Base-by-base conservation (phyloP, 176 grass and related monocot species). In the Carex littledalei region DNA sequence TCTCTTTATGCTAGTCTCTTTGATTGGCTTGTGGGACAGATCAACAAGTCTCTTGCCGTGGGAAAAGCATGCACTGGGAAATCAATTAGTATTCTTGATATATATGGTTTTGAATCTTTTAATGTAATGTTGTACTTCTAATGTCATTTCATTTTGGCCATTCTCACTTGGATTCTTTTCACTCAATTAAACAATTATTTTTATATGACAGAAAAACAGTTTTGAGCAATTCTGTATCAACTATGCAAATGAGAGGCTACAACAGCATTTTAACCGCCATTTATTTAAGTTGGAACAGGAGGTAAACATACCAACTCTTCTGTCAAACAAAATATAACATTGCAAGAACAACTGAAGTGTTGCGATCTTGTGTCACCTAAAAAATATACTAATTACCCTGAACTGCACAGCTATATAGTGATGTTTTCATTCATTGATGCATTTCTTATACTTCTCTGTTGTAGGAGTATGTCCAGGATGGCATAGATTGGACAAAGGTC, bases 211-310 rank as follows among this genome's bases (percentile, higher is more conserved):
- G 96, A 99, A 90, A 85, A 99, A 99, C 63, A 99, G 96, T 78
- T 99, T 99, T 80, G 96, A 99, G 90, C 96, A 99, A 79, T 99
- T 99, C 82, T 99, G 96, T 83, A 99, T 99, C 80, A 99, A 99
- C 81, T 99, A 95, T 89, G 96, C 96, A 39, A 99, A 99, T 80
- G 96, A 99, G 85, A 95, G 96, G 85, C 83, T 99, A 29, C 96
- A 99, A 53, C 96, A 99, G 84, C 93, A 99, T 92, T 99, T 99
- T 87, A 99, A 99, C 47, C 93, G 96, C 57, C 96, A 99, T 87
- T 83, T 99, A 90, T 99, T 99, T 90, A 99, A 99, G 88, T 88
- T 99, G 20, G 96, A 99, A 69, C 96, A 99, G 80, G 96, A 99
- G 87, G 81, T 83, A 69, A 83, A 57, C 13, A 75, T 52, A 35